A percentile compares a stretch with the other conserved stretches of the same genome.
These are phyloP conservation scores for Azolla pinnata DNA, from an alignment of 75 land plant genomes.

Conservation along the genomic window DNA sequence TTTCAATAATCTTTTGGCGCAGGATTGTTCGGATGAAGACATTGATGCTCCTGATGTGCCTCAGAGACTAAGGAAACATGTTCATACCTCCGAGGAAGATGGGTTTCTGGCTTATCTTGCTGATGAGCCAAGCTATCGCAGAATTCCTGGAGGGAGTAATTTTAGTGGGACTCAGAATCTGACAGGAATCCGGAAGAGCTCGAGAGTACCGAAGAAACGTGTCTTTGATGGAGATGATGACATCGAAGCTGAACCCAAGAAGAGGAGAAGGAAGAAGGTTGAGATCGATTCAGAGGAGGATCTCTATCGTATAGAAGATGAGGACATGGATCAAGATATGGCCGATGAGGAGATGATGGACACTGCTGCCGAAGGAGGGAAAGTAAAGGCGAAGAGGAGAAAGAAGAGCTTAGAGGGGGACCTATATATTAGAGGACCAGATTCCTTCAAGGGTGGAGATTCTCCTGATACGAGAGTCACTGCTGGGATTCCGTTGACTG, in stretches of 20 bases:
- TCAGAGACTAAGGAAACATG: background rate
- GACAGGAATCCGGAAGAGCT: constrained; percentile 33
- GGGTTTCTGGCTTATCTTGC: constrained; percentile 8
- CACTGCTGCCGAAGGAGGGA: background rate
- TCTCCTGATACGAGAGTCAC: no score
- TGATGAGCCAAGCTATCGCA: background rate
- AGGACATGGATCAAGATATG: constrained; percentile 10
- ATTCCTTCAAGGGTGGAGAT: no score
- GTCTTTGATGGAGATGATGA: constrained; percentile 32
- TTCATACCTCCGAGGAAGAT: constrained; percentile 6
- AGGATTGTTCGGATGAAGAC: constrained; percentile 37
- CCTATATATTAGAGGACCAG: background rate
- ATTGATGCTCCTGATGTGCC: constrained; percentile 20
- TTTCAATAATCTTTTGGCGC: background rate
- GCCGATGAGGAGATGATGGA: background rate
- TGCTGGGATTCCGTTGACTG: constrained; percentile 24
- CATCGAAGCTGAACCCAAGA: constrained; percentile 11
- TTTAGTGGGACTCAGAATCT: background rate
- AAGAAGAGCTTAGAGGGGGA: constrained; percentile 6
- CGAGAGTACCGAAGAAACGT: constrained; percentile 37
- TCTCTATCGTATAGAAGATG: constrained; percentile 16
- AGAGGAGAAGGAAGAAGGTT: constrained; percentile 1
- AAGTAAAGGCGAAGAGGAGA: constrained; percentile 6
- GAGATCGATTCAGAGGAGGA: constrained; percentile 16
- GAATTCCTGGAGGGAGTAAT: background rate